Percentiles rank a stretch among this genome's conserved stretches.
These are phyloP conservation scores for Porcisia hertigi DNA, from an alignment of 208 protist species.

Conservation along the genomic window DNA sequence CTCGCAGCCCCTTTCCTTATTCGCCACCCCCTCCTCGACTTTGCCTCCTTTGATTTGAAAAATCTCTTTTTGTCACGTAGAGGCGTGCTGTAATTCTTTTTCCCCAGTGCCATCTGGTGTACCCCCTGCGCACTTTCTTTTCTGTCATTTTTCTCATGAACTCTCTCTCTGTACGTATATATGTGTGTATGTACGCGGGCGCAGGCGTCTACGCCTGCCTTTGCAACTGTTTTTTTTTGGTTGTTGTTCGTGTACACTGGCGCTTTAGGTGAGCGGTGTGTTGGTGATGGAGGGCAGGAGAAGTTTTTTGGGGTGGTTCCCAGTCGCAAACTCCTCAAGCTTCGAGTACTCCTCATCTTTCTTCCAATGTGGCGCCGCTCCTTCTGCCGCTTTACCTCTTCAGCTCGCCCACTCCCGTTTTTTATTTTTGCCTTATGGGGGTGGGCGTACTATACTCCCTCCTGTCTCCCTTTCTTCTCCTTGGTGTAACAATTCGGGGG, in stretches of 20 bases:
- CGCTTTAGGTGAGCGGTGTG: neutral
- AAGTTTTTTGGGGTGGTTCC: neutral
- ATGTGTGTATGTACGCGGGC: neutral
- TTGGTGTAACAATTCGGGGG: neutral
- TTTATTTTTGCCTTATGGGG: neutral
- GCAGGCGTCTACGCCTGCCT: neutral
- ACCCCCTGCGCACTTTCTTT: neutral
- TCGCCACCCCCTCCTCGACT: no score
- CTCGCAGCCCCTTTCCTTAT: neutral
- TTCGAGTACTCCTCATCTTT: slow-evolving; percentile 12
- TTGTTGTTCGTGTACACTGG: no score
- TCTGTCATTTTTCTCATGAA: neutral
- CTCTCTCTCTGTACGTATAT: neutral
- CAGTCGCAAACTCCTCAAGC: slow-evolving; percentile 6
- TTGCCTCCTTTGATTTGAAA: no score
- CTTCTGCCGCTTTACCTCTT: neutral
- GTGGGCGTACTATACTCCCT: no score
- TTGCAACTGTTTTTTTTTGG: neutral
- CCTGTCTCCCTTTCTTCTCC: neutral
- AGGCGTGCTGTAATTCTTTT: no score
- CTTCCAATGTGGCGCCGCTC: neutral
- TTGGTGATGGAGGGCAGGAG: neutral
- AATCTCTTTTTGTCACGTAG: no score
- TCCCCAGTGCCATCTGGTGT: no score
- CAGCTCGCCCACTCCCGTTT: neutral